Percentiles rank a stretch among this genome's conserved stretches.
phyloP scores from a whole-genome alignment of 2,329 filamentous ascomycete genomes.

The Fusarium sulawesiense region DNA sequence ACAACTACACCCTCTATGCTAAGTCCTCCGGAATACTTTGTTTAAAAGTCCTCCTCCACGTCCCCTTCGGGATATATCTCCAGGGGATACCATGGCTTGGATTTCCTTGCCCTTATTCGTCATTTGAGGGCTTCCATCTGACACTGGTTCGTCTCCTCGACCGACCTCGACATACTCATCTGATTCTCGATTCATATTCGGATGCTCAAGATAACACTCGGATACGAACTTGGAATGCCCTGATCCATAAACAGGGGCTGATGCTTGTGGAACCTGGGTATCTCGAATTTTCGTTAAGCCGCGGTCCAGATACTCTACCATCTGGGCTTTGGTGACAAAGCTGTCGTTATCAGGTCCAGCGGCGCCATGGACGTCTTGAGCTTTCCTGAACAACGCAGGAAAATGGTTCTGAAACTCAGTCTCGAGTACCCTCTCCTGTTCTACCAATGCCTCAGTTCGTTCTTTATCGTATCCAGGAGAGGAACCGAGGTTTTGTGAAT shows the following conservation, averaged over 20 bases:
- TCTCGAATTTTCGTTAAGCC: slow-evolving; percentile 59
- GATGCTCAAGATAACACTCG: slow-evolving; percentile 47
- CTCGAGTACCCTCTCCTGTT: slow-evolving; percentile 62
- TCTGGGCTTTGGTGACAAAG: slow-evolving; percentile 59
- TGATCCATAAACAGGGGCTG: slow-evolving; percentile 40
- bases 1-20: neutral
- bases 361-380: slow-evolving; percentile 51
- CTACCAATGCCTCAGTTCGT: slow-evolving; percentile 55
- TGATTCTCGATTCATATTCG: slow-evolving; percentile 42
- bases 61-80: slow-evolving; percentile 41
- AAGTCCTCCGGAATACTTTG: slow-evolving; percentile 52
- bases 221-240: slow-evolving; percentile 49
- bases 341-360: slow-evolving; percentile 50
- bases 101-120: slow-evolving; percentile 39
- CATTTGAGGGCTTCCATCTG: slow-evolving; percentile 32
- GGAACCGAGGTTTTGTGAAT: slow-evolving; percentile 52
- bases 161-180: slow-evolving; percentile 53
- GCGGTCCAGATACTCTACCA: slow-evolving; percentile 62
- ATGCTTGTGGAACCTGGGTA: slow-evolving; percentile 29
- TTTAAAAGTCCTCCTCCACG: slow-evolving; percentile 50
- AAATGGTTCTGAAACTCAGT: slow-evolving; percentile 60
- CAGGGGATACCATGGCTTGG: slow-evolving; percentile 28
- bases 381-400: slow-evolving; percentile 60
- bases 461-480: slow-evolving; percentile 54
- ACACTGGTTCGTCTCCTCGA: slow-evolving; percentile 41